Evolutionary conservation across 495 filamentous ascomycete species (phyloP).

Genomic region (Chlorociboria aeruginascens): DNA sequence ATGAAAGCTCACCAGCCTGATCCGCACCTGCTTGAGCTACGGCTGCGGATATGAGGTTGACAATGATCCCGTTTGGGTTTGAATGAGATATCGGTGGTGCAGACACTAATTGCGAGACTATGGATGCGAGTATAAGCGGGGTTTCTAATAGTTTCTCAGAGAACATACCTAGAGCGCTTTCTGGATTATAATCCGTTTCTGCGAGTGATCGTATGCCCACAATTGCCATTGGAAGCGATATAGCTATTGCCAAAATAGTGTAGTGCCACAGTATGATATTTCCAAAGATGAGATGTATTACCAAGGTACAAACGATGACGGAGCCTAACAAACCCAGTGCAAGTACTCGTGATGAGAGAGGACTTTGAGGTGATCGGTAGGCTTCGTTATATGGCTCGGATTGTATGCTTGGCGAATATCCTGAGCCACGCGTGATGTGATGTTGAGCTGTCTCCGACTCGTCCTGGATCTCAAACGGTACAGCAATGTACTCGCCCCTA

Average conservation of each 20-base stretch:
- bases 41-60: neutral
- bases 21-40: neutral
- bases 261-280: slow-evolving; percentile 1
- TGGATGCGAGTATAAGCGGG: neutral
- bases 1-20: neutral
- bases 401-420: too few relatives aligned
- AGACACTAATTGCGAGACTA: slow-evolving; percentile 1
- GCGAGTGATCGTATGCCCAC: slow-evolving; percentile 1
- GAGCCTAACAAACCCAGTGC: neutral
- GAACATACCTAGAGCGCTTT: neutral
- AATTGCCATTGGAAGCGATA: slow-evolving; percentile 1
- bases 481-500: too few relatives aligned
- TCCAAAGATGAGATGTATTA: slow-evolving; percentile 1
- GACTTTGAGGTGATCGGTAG: too few relatives aligned
- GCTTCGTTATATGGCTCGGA: too few relatives aligned
- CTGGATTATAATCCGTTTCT: slow-evolving; percentile 1
- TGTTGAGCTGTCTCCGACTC: too few relatives aligned
- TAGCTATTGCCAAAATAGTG: neutral
- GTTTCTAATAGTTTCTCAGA: too few relatives aligned
- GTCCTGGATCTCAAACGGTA: too few relatives aligned
- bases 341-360: too few relatives aligned
- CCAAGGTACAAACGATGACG: neutral
- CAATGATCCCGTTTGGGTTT: neutral
- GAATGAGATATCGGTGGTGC: neutral
- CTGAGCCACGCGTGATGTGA: too few relatives aligned